Conservation (phyloP, 805 yeast species). For the Metschnikowia gelsemii region DNA sequence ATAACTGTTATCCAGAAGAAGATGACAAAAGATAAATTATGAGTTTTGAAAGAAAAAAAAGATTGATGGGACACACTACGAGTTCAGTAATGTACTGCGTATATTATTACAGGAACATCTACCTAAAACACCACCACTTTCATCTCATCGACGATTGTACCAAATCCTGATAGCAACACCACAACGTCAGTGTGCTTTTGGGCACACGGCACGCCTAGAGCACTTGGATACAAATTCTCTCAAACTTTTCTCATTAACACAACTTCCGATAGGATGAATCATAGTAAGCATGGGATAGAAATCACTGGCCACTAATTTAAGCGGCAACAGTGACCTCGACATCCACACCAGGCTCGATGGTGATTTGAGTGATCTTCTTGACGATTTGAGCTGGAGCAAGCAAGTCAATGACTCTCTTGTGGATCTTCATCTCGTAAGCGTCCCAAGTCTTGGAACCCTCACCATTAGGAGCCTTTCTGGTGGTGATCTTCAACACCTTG, state of each 20-base stretch:
- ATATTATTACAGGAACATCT: slow-evolving; percentile 10
- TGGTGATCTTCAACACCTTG: slow-evolving; percentile 94
- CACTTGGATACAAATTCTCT: slow-evolving; percentile 37
- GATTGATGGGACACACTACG: neutral
- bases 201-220: slow-evolving; percentile 64
- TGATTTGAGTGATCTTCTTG: slow-evolving; percentile 95
- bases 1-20: too few relatives aligned
- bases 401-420: slow-evolving; percentile 98
- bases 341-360: slow-evolving; percentile 99
- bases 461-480: slow-evolving; percentile 99
- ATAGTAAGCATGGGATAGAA: too few relatives aligned
- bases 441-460: slow-evolving; percentile 99
- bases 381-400: slow-evolving; percentile 93
- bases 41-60: neutral
- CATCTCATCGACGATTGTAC: slow-evolving; percentile 19
- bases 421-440: slow-evolving; percentile 99
- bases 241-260: slow-evolving; percentile 16
- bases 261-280: slow-evolving; percentile 18
- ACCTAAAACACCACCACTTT: slow-evolving; percentile 13
- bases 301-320: slow-evolving; percentile 43
- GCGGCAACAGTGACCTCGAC: slow-evolving; percentile 91
- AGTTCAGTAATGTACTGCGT: slow-evolving; percentile 9
- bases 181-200: slow-evolving; percentile 50
- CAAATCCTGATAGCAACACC: slow-evolving; percentile 61
- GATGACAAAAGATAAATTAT: neutral